phyloP scores from a whole-genome alignment of 305 asterid species.

The Plantago lanceolata region DNA sequence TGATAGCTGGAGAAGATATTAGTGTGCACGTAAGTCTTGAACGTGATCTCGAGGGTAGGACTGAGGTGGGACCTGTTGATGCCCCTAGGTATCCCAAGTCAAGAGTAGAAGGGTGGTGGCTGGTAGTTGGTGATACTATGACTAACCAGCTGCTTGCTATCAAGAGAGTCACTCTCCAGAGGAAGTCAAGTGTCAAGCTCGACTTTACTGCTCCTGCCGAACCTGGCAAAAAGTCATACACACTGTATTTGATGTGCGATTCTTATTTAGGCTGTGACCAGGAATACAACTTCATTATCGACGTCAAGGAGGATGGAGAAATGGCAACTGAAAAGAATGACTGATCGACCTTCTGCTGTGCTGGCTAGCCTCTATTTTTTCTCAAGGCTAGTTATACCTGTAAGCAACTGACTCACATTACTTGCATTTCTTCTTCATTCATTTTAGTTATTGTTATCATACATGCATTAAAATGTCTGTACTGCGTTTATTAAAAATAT shows the following conservation, averaged over 20 bases:
- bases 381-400: no score
- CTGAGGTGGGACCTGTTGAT: slow-evolving; percentile 76
- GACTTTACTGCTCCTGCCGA: slow-evolving; percentile 69
- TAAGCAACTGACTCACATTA: no score
- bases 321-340: slow-evolving; percentile 23
- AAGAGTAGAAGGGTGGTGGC: slow-evolving; percentile 97
- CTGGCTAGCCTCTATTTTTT: not conserved
- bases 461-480: no score
- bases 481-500: no score
- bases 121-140: slow-evolving; percentile 77
- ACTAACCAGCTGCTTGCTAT: slow-evolving; percentile 80
- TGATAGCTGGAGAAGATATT: slow-evolving; percentile 53
- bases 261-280: slow-evolving; percentile 87
- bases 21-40: slow-evolving; percentile 59
- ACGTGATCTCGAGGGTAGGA: slow-evolving; percentile 73
- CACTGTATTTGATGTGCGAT: slow-evolving; percentile 85
- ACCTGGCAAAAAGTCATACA: slow-evolving; percentile 54
- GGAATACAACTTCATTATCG: slow-evolving; percentile 61
- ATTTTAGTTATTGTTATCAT: no score
- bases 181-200: slow-evolving; percentile 64
- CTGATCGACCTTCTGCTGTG: not conserved
- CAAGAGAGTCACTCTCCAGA: slow-evolving; percentile 73
- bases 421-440: no score
- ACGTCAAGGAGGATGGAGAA: slow-evolving; percentile 50
- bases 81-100: slow-evolving; percentile 77